A percentile compares a stretch with the other conserved stretches of the same genome.
Conservation (phyloP, 176 grass and related monocot genomes). For the Oryza glaberrima region DNA sequence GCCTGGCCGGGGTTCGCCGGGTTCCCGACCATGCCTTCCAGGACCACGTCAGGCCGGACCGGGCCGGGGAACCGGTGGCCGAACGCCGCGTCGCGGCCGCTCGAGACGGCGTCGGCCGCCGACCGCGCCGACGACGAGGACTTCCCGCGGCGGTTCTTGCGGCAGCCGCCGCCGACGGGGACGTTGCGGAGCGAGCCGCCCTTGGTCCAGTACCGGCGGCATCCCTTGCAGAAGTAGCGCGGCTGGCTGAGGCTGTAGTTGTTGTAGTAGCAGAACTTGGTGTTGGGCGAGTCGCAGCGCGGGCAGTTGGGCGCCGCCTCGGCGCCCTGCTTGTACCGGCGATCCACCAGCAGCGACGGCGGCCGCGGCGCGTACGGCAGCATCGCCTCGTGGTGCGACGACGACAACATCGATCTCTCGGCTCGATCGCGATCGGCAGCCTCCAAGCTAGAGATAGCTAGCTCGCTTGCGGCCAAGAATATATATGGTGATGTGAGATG, state of each 20-base stretch:
- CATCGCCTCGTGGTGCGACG: slow-evolving; percentile 61
- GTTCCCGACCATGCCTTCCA: slow-evolving; percentile 68
- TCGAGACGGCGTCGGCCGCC: slow-evolving; percentile 18
- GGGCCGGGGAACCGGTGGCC: slow-evolving; percentile 46
- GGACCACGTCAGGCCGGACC: slow-evolving; percentile 69
- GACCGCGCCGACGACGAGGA: slow-evolving; percentile 33
- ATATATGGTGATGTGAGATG: slow-evolving; percentile 46
- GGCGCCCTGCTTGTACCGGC: slow-evolving; percentile 62
- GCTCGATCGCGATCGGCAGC: background rate
- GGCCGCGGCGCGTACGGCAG: slow-evolving; percentile 59
- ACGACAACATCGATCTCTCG: slow-evolving; percentile 53
- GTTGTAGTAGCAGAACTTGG: slow-evolving; percentile 99
- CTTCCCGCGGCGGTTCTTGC: slow-evolving; percentile 78
- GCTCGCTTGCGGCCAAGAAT: slow-evolving; percentile 9
- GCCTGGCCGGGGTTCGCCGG: slow-evolving; percentile 21
- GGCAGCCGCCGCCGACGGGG: slow-evolving; percentile 74
- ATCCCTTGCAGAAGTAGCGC: slow-evolving; percentile 95
- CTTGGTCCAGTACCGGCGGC: slow-evolving; percentile 93
- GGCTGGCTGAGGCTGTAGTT: slow-evolving; percentile 98
- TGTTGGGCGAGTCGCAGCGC: slow-evolving; percentile 82
- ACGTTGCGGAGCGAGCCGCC: slow-evolving; percentile 94
- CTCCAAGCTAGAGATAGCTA: background rate
- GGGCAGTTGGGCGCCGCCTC: slow-evolving; percentile 79
- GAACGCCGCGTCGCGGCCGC: slow-evolving; percentile 34
- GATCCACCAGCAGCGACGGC: slow-evolving; percentile 53